Evolutionary conservation across 2,329 filamentous ascomycete genomes (phyloP), one percentile per base, ranked within the genome.

Genomic region (Podosphaera leucotricha): DNA sequence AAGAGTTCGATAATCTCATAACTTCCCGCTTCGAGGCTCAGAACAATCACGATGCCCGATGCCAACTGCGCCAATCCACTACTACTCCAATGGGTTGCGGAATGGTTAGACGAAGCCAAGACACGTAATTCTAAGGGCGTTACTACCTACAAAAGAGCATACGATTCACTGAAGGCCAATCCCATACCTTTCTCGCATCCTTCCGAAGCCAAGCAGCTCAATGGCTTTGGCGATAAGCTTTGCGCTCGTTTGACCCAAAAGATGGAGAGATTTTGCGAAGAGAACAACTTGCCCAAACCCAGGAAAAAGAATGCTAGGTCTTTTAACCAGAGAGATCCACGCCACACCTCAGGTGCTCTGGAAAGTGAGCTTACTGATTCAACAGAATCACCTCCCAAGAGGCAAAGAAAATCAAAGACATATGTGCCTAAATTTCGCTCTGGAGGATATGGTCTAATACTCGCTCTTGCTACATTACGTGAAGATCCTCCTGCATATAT

Each of bases 401-500:
- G 69, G 54, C 52, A 63, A 1, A 64, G 66, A 36, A 72, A 73
- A 52, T 53, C 66, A 13, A 83, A 76, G 53, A 62, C 72, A 13
- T 90, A 90, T 50, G 75, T 86, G 1, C 82, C 82, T 1, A 62
- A 66, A 6, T 66, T 78, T 46, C 70, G 80, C n/a, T 81, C 80
- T 5, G 82, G 82, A 0, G 66, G 75, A 0, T 90, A 84, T 58
- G 81, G 75, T 2, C 60, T 90, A 16, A 59, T 90, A 2, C 53
- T 84, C 26, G 80, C 71, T 0, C 65, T 90, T 11, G 67, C 75
- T 1, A 70, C 66, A 0, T 58, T 75, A 2, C 66, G 71, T 7
- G 69, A 76, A 49, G 64, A 71, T 41, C 61, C 66, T 1, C 59
- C 63, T 0, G 58, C 63, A 36, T 72, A 76, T 2, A 61, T 87